Evolutionary conservation across 306 rosid species (phyloP).

Genomic region (Comarum palustre): DNA sequence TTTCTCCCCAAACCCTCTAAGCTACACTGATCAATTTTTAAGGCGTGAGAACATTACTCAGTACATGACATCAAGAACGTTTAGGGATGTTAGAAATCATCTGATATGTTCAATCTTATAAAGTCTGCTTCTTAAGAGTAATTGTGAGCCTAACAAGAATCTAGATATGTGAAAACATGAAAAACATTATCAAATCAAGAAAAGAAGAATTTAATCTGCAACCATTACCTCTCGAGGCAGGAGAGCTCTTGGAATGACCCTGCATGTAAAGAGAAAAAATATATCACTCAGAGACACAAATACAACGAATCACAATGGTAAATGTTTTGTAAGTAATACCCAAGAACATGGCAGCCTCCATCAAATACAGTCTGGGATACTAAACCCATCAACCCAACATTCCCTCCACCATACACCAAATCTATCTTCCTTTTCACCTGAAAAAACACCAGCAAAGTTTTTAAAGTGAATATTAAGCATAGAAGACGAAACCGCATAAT

Average conservation of each 20-base stretch:
- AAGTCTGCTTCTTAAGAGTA: neutral
- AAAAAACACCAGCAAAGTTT: slow-evolving; percentile 23
- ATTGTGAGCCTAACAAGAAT: neutral
- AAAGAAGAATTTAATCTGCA: neutral
- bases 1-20: slow-evolving; percentile 12
- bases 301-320: neutral
- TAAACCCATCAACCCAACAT: slow-evolving; percentile 86
- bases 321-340: slow-evolving; percentile 49
- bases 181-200: neutral
- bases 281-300: neutral
- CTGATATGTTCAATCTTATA: neutral
- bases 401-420: slow-evolving; percentile 94
- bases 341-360: slow-evolving; percentile 91
- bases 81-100: neutral
- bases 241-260: slow-evolving; percentile 90
- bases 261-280: slow-evolving; percentile 38
- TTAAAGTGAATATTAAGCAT: slow-evolving; percentile 8
- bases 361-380: slow-evolving; percentile 75
- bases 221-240: slow-evolving; percentile 78
- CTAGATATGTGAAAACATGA: neutral
- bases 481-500: slow-evolving; percentile 12
- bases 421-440: slow-evolving; percentile 80
- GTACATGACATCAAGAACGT: neutral
- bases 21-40: neutral
- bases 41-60: neutral